A percentile compares a stretch with the other conserved stretches of the same genome.
Conservation (phyloP, 2,329 filamentous ascomycete species). For the Didymella sp. region DNA sequence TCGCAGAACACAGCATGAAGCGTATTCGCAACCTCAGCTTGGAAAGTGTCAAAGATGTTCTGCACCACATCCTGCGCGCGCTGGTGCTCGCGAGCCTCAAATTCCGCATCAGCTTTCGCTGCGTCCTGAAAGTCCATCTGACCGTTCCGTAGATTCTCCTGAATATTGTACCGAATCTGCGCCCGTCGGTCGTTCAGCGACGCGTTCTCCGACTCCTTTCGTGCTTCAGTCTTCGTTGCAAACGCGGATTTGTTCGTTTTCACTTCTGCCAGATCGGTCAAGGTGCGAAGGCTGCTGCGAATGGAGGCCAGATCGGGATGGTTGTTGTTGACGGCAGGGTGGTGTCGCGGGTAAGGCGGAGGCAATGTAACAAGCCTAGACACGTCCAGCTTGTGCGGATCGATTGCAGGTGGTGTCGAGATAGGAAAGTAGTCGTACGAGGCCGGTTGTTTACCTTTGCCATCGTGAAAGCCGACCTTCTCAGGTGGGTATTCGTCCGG, state of each 20-base stretch:
- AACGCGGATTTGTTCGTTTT: slow-evolving; percentile 69
- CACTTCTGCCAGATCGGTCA: slow-evolving; percentile 77
- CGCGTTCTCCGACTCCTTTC: slow-evolving; percentile 60
- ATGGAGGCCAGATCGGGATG: slow-evolving; percentile 87
- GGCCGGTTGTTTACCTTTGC: slow-evolving; percentile 47
- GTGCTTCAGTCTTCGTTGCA: slow-evolving; percentile 57
- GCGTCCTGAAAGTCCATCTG: slow-evolving; percentile 84
- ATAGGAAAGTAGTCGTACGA: slow-evolving; percentile 46
- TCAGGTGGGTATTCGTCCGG: slow-evolving; percentile 69
- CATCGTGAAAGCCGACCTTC: slow-evolving; percentile 66
- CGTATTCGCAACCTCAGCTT: slow-evolving; percentile 81
- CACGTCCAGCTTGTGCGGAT: slow-evolving; percentile 74
- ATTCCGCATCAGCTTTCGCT: slow-evolving; percentile 78
- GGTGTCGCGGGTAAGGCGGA: slow-evolving; percentile 90
- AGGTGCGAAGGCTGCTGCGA: slow-evolving; percentile 72
- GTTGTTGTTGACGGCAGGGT: slow-evolving; percentile 94
- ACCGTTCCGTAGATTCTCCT: slow-evolving; percentile 77
- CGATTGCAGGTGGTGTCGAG: slow-evolving; percentile 55
- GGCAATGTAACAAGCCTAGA: slow-evolving; percentile 92
- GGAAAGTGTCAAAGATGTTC: slow-evolving; percentile 82
- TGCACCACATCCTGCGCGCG: slow-evolving; percentile 77
- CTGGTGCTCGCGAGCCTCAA: slow-evolving; percentile 72
- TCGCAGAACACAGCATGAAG: slow-evolving; percentile 80
- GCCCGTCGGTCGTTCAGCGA: slow-evolving; percentile 68
- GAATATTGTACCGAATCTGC: slow-evolving; percentile 75